These are phyloP conservation scores for Pseudoscleropodium purum DNA, from an alignment of 225 moss, liverwort and hornwort species.

Conservation along the genomic window DNA sequence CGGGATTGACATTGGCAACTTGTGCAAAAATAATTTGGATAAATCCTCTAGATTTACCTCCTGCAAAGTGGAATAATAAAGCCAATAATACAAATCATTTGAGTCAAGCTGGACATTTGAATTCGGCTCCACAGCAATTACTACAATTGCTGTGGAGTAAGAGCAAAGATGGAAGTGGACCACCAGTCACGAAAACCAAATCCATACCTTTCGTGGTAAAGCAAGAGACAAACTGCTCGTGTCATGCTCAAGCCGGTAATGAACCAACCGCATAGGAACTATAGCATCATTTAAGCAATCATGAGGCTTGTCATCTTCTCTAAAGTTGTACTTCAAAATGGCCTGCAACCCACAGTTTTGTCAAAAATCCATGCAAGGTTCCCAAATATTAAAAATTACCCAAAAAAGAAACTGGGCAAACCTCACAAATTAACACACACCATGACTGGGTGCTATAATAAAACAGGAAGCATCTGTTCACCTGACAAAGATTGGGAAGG, in stretches of 20 bases:
- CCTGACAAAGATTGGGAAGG: conserved; percentile 51
- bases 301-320: conserved; percentile 48
- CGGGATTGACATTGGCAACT: conserved; percentile 21
- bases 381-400: background rate
- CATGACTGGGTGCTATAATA: background rate
- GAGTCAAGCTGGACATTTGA: background rate
- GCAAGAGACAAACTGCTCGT: conserved; percentile 13
- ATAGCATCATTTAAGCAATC: conserved; percentile 53
- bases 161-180: background rate
- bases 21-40: conserved; percentile 34
- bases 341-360: conserved; percentile 2
- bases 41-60: conserved; percentile 12
- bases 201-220: conserved; percentile 21
- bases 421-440: background rate
- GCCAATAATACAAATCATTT: background rate
- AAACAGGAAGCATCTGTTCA: background rate
- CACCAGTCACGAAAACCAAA: background rate
- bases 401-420: background rate
- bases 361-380: background rate
- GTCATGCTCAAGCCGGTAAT: conserved; percentile 34
- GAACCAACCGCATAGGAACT: conserved; percentile 49
- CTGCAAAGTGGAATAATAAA: background rate
- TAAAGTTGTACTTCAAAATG: conserved; percentile 58
- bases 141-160: background rate
- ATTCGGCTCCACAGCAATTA: background rate